Percentiles rank a stretch among this genome's conserved stretches.
Conservation (phyloP, 331 rosid species). For the Quercus phellos region DNA sequence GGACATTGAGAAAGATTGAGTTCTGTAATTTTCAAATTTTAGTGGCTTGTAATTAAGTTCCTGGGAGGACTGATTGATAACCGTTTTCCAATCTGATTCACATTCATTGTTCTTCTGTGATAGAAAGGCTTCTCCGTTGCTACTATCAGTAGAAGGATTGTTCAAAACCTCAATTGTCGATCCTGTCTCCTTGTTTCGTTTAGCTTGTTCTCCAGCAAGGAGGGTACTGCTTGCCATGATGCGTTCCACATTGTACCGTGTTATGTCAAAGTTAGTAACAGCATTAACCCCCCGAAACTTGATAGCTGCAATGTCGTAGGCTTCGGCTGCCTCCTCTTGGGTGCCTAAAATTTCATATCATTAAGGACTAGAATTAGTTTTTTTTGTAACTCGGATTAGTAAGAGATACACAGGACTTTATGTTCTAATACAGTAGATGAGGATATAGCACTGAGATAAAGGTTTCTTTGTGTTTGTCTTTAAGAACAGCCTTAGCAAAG, state of each 20-base stretch:
- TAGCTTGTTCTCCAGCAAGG: conserved; percentile 63
- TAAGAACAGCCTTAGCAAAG: conserved; percentile 27
- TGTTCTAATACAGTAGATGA: not conserved
- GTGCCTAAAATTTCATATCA: conserved; percentile 45
- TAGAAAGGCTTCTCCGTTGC: conserved; percentile 31
- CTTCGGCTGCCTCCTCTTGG: conserved; percentile 96
- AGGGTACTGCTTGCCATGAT: conserved; percentile 74
- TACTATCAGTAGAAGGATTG: conserved; percentile 23
- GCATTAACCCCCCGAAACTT: conserved; percentile 80
- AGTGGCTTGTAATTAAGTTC: conserved; percentile 34
- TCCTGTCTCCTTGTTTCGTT: conserved; percentile 38
- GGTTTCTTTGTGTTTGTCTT: not conserved
- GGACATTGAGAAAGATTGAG: conserved; percentile 22
- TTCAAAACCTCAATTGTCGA: conserved; percentile 30
- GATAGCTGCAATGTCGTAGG: conserved; percentile 85
- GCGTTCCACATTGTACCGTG: conserved; percentile 77
- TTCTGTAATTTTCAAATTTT: conserved; percentile 22
- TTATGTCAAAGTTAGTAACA: conserved; percentile 78
- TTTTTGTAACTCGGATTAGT: not conserved
- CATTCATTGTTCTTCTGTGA: conserved; percentile 30
- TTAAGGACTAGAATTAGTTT: not conserved
- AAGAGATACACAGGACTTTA: not conserved
- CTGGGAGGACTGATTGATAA: conserved; percentile 41
- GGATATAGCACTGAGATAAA: not conserved
- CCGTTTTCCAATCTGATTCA: conserved; percentile 53